These are phyloP conservation scores for Mycosphaerella arachidis DNA, from an alignment of 2,329 filamentous ascomycete genomes.

Conservation along the genomic window DNA sequence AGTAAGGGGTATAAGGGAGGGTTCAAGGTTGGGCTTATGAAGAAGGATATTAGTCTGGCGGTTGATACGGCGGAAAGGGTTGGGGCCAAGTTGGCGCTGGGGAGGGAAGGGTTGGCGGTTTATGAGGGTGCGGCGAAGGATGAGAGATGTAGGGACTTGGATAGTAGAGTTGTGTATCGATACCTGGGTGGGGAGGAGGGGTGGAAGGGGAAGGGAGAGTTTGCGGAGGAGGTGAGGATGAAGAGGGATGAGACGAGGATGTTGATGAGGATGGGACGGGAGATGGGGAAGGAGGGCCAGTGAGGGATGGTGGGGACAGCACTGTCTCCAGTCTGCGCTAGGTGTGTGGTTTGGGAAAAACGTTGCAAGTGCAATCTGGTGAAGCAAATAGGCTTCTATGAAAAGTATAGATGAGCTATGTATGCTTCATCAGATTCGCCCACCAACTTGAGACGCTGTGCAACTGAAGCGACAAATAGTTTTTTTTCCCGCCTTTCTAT, in stretches of 20 bases:
- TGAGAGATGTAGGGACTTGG: slow-evolving; percentile 48
- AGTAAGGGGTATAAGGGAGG: slow-evolving; percentile 50
- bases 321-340: no score
- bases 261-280: slow-evolving; percentile 22
- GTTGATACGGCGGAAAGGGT: slow-evolving; percentile 52
- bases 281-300: slow-evolving; percentile 9
- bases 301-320: no score
- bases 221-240: slow-evolving; percentile 26
- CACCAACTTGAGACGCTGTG: no score
- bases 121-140: slow-evolving; percentile 52
- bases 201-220: slow-evolving; percentile 36
- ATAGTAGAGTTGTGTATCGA: slow-evolving; percentile 56
- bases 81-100: slow-evolving; percentile 48
- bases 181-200: slow-evolving; percentile 52
- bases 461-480: no score
- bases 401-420: no score
- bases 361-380: no score
- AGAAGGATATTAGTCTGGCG: slow-evolving; percentile 55
- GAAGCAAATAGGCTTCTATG: no score
- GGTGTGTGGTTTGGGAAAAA: no score
- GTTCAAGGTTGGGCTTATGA: slow-evolving; percentile 58
- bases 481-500: no score
- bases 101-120: slow-evolving; percentile 46
- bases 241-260: slow-evolving; percentile 28
- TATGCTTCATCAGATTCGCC: no score